Evolutionary conservation across 495 filamentous ascomycete genomes (phyloP).

Genomic region (Penicillium bialowiezense): DNA sequence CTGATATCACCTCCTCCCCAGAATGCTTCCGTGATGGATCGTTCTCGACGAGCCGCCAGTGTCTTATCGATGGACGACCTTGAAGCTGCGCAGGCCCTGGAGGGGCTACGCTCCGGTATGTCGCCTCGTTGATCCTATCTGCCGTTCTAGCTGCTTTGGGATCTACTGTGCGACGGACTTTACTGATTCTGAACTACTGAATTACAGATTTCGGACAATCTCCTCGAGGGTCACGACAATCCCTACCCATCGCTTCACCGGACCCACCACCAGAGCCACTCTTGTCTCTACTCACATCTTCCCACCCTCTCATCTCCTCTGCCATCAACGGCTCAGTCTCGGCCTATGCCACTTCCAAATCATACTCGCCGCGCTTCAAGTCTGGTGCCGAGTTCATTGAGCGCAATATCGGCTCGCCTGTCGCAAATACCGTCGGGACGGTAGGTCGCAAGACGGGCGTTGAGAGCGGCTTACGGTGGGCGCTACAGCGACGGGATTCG

Average conservation of each 20-base stretch:
- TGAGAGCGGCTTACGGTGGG: conserved; percentile 77
- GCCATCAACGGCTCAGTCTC: conserved; percentile 78
- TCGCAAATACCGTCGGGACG: conserved; percentile 77
- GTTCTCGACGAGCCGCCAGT: conserved; percentile 44
- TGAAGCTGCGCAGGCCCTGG: conserved; percentile 84
- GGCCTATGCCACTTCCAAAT: conserved; percentile 79
- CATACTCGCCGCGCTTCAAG: conserved; percentile 81
- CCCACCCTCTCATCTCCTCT: conserved; percentile 73
- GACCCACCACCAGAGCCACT: conserved; percentile 62
- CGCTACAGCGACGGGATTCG: conserved; percentile 51
- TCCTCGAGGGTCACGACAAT: conserved; percentile 28
- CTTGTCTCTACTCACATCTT: conserved; percentile 73
- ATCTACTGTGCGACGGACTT: conserved; percentile 1
- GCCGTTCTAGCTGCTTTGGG: neutral
- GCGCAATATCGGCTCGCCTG: conserved; percentile 71
- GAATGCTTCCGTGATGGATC: conserved; percentile 39
- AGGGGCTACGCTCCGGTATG: conserved; percentile 78
- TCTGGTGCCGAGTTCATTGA: conserved; percentile 83
- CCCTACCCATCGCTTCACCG: conserved; percentile 16
- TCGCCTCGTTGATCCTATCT: conserved; percentile 5
- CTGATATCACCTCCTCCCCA: too few relatives aligned
- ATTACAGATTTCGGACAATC: conserved; percentile 36
- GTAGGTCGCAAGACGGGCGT: conserved; percentile 80
- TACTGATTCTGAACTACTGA: conserved; percentile 12
- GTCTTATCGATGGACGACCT: conserved; percentile 76